Conservation (phyloP, 2,329 filamentous ascomycete genomes). For the Pleomassaria siparia region DNA sequence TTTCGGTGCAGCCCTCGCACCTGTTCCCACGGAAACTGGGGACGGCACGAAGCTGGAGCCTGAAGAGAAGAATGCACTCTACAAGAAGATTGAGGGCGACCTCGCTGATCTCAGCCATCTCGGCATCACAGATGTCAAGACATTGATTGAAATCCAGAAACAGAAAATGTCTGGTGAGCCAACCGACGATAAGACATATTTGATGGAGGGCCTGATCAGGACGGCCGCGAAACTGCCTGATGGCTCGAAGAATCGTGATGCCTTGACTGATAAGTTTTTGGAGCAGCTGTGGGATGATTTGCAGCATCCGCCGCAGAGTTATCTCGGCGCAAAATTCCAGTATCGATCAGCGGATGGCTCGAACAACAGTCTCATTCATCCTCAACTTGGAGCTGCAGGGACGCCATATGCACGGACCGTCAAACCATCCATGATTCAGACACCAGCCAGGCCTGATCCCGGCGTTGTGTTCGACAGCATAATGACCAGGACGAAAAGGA, state of each 20-base stretch:
- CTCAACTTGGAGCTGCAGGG: constrained; percentile 64
- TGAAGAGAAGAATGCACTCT: constrained; percentile 32
- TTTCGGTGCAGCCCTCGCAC: constrained; percentile 29
- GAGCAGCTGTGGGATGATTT: constrained; percentile 52
- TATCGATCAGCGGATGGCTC: constrained; percentile 54
- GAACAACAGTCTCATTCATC: constrained; percentile 61
- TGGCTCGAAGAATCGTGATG: constrained; percentile 40
- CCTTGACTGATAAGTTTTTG: constrained; percentile 48
- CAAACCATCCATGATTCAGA: constrained; percentile 58
- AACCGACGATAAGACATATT: constrained; percentile 62
- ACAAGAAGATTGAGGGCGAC: constrained; percentile 37
- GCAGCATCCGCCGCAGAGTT: constrained; percentile 50
- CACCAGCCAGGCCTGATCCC: constrained; percentile 64
- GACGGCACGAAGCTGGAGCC: constrained; percentile 45
- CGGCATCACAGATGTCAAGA: constrained; percentile 38
- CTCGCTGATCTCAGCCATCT: constrained; percentile 38
- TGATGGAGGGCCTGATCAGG: constrained; percentile 61
- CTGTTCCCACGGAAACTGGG: constrained; percentile 43
- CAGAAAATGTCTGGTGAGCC: constrained; percentile 52
- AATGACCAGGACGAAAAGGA: constrained; percentile 58
- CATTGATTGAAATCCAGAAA: constrained; percentile 40
- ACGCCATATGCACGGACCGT: constrained; percentile 71
- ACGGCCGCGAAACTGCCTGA: constrained; percentile 48
- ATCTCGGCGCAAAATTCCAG: constrained; percentile 48
- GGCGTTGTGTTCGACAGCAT: constrained; percentile 68